These are phyloP conservation scores for Spathaspora hagerdaliae DNA, from an alignment of 805 yeast genomes.

Conservation along the genomic window DNA sequence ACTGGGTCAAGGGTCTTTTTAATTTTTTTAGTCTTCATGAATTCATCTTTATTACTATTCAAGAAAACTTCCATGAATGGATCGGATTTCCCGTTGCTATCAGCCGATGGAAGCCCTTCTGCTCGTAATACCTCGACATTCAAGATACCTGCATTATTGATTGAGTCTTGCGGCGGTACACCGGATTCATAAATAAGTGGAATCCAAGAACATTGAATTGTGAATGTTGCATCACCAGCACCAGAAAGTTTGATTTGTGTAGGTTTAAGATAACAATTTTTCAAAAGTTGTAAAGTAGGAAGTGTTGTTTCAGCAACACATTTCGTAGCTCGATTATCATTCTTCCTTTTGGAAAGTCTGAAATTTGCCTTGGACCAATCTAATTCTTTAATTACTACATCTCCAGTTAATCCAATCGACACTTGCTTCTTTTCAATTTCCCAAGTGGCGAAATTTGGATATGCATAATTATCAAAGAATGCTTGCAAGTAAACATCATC, in stretches of 20 bases:
- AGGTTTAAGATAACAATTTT: conserved; percentile 62
- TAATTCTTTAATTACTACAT: conserved; percentile 71
- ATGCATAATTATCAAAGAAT: conserved; percentile 72
- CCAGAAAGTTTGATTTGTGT: conserved; percentile 54
- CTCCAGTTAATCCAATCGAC: conserved; percentile 52
- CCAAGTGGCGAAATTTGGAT: conserved; percentile 57
- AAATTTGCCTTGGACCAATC: conserved; percentile 66
- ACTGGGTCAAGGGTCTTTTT: conserved; percentile 89
- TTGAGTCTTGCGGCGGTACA: conserved; percentile 71
- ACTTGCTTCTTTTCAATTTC: conserved; percentile 42
- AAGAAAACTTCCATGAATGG: conserved; percentile 75
- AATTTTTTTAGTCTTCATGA: conserved; percentile 71
- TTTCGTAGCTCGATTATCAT: conserved; percentile 52
- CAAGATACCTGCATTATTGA: conserved; percentile 70
- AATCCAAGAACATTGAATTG: conserved; percentile 68
- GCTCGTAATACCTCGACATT: conserved; percentile 62
- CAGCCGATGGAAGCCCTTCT: conserved; percentile 74
- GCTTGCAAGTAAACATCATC: conserved; percentile 67
- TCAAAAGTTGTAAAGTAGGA: conserved; percentile 63
- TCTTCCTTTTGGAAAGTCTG: conserved; percentile 54
- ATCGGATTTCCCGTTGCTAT: conserved; percentile 88
- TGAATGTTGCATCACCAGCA: conserved; percentile 47
- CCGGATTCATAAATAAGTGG: conserved; percentile 57
- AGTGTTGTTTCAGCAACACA: conserved; percentile 58
- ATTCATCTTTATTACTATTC: conserved; percentile 53